Evolutionary conservation across 495 filamentous ascomycete species (phyloP).

Genomic region (Friedmanniomyces endolithicus): DNA sequence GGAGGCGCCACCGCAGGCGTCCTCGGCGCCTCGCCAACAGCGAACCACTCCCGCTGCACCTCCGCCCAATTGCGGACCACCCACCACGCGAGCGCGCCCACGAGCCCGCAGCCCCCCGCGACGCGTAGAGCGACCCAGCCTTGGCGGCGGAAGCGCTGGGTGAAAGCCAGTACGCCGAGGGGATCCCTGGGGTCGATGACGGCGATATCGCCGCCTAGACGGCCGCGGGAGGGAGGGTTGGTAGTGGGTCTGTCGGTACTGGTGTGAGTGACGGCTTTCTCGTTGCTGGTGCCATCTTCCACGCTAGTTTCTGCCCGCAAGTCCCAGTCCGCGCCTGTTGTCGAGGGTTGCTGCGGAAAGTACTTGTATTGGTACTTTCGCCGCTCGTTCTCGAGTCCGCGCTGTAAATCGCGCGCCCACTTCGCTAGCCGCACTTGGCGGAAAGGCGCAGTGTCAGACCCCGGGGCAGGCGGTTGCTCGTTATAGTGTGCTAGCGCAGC

Average conservation of each 20-base stretch:
- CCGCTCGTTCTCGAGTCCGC: constrained; percentile 68
- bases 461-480: constrained; percentile 47
- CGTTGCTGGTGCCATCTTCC: constrained; percentile 5
- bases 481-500: constrained; percentile 60
- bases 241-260: neutral
- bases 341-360: neutral
- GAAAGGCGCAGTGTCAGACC: constrained; percentile 48
- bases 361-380: constrained; percentile 56
- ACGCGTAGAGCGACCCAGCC: constrained; percentile 65
- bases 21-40: neutral
- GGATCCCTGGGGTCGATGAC: constrained; percentile 52
- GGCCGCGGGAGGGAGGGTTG: constrained; percentile 5
- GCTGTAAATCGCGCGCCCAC: constrained; percentile 85
- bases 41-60: constrained; percentile 14
- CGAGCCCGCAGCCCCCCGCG: constrained; percentile 58
- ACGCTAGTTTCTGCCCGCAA: constrained; percentile 31
- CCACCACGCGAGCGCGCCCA: constrained; percentile 56
- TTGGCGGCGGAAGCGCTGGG: constrained; percentile 51
- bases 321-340: constrained; percentile 61
- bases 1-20: neutral
- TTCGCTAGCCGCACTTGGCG: constrained; percentile 71
- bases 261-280: neutral
- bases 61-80: constrained; percentile 22
- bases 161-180: constrained; percentile 58
- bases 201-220: constrained; percentile 21